A percentile compares a stretch with the other conserved stretches of the same genome.
These are phyloP conservation scores for Coemansia sp. DNA, from an alignment of 192 early-diverging fungal genomes.

Conservation along the genomic window DNA sequence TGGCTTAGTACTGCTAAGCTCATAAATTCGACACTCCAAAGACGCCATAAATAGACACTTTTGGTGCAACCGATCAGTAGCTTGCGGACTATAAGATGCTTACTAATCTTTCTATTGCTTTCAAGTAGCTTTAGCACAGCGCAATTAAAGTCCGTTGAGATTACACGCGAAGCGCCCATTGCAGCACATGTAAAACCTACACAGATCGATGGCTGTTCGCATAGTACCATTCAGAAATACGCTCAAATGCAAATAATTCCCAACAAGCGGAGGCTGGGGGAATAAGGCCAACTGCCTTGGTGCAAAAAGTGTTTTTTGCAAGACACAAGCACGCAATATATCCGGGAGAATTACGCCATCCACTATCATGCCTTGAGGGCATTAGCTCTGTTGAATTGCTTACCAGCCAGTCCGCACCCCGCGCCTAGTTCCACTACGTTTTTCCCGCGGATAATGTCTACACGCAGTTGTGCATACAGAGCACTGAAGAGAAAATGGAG, in stretches of 20 bases:
- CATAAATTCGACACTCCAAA: not conserved
- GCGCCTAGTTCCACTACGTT: constrained; percentile 49
- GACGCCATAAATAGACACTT: not conserved
- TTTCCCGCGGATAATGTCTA: constrained; percentile 49
- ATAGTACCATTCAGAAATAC: not conserved
- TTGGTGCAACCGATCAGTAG: not conserved
- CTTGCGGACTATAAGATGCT: not conserved
- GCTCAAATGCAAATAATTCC: not conserved
- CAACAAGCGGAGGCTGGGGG: not conserved
- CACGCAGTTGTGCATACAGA: not conserved
- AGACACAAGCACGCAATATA: not conserved
- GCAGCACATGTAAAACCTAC: constrained; percentile 51
- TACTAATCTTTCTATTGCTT: constrained; percentile 34
- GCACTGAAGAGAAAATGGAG: not conserved
- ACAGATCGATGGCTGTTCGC: not conserved
- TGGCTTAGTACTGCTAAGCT: not conserved
- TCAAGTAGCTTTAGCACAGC: constrained; percentile 38
- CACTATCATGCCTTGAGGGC: not conserved
- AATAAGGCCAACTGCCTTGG: not conserved
- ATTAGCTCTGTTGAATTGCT: not conserved
- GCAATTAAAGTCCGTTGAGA: constrained; percentile 32
- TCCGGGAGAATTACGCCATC: not conserved
- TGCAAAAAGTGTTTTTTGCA: not conserved
- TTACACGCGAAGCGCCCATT: constrained; percentile 40
- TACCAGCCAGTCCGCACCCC: constrained; percentile 50